Conservation (phyloP, 192 early-diverging fungal species). For the Fimicolochytrium jonesii region DNA sequence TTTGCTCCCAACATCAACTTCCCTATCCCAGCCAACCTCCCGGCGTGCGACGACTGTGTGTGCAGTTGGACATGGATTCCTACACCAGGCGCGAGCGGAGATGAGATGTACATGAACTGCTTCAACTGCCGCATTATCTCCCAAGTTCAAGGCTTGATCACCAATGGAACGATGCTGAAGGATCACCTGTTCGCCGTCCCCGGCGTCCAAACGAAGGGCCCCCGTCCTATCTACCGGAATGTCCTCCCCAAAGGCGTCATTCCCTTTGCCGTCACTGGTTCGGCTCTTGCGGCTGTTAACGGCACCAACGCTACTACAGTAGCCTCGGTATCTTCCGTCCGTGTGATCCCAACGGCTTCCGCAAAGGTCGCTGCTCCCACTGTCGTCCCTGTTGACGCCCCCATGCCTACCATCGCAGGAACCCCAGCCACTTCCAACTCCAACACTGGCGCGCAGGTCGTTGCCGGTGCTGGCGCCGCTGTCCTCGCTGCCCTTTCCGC, state of each 20-base stretch:
- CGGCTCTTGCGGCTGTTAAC: too few relatives aligned
- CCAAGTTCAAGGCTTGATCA: conserved; percentile 1
- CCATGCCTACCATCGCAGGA: too few relatives aligned
- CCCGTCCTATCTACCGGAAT: conserved; percentile 22
- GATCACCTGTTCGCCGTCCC: conserved; percentile 21
- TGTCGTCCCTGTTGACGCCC: too few relatives aligned
- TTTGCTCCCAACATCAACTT: conserved; percentile 4
- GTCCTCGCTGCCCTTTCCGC: too few relatives aligned
- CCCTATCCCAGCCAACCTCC: conserved; percentile 25
- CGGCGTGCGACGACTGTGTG: conserved; percentile 24
- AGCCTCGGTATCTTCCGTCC: too few relatives aligned
- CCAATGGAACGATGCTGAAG: conserved; percentile 1
- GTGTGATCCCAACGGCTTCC: too few relatives aligned
- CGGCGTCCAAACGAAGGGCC: conserved; percentile 1
- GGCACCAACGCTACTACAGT: too few relatives aligned
- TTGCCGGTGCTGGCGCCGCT: too few relatives aligned
- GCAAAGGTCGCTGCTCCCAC: too few relatives aligned
- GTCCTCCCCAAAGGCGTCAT: conserved; percentile 19
- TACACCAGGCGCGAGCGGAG: background rate
- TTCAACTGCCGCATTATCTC: conserved; percentile 15
- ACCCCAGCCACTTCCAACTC: too few relatives aligned
- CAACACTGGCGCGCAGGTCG: too few relatives aligned
- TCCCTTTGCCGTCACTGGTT: background rate
- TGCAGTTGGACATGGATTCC: conserved; percentile 29
- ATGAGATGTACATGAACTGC: conserved; percentile 36